Conservation (phyloP, 306 rosid genomes). For the Amphicarpaea edgeworthii region DNA sequence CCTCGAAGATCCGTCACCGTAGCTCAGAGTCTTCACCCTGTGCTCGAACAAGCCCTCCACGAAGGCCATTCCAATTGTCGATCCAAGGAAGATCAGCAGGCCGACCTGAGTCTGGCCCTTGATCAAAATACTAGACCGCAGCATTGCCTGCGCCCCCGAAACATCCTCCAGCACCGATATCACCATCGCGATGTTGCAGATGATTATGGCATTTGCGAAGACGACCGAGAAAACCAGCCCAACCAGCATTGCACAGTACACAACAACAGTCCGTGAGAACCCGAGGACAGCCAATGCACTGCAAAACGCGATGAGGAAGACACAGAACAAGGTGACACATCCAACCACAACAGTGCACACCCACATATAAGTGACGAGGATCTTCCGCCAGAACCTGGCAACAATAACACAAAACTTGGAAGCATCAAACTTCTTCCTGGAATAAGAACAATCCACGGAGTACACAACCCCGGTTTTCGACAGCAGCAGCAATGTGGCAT, state of each 20-base stretch:
- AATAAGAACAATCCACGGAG: conserved; percentile 88
- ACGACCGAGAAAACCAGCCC: conserved; percentile 75
- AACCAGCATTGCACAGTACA: conserved; percentile 69
- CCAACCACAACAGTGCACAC: conserved; percentile 70
- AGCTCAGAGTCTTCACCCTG: conserved; percentile 92
- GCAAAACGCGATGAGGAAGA: conserved; percentile 76
- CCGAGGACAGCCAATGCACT: conserved; percentile 68
- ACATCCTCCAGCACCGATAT: conserved; percentile 89
- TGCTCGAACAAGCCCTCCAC: conserved; percentile 96
- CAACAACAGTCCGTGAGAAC: conserved; percentile 56
- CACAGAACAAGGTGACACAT: conserved; percentile 73
- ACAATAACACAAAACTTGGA: conserved; percentile 64
- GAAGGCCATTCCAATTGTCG: conserved; percentile 87
- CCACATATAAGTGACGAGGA: conserved; percentile 74
- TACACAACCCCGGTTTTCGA: conserved; percentile 87
- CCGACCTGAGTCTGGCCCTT: conserved; percentile 96
- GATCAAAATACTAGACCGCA: conserved; percentile 72
- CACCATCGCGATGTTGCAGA: conserved; percentile 81
- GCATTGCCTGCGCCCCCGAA: conserved; percentile 90
- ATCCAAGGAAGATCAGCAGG: conserved; percentile 81
- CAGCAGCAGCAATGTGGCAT: conserved; percentile 65
- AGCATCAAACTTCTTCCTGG: conserved; percentile 65
- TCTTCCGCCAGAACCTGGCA: conserved; percentile 78
- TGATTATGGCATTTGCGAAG: conserved; percentile 85
- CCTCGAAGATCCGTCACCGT: conserved; percentile 96